Conservation (phyloP, 768 basidiomycete species). For the Suillus bovinus region DNA sequence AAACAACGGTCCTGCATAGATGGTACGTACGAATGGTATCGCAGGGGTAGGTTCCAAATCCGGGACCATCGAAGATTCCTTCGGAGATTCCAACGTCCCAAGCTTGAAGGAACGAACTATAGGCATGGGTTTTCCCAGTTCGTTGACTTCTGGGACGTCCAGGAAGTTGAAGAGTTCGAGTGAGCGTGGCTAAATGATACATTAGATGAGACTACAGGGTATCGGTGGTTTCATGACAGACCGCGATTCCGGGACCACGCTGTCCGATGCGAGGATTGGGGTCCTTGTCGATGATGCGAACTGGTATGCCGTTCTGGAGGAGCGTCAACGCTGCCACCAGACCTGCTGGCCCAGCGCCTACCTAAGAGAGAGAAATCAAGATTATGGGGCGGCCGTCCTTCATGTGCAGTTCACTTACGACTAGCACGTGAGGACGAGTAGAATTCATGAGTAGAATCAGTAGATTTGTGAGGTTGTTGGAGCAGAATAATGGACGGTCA, state of each 20-base stretch:
- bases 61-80: conserved; percentile 19
- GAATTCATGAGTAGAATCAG: background rate
- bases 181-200: conserved; percentile 38
- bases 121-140: conserved; percentile 27
- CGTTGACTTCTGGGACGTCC: conserved; percentile 37
- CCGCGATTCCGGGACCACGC: conserved; percentile 40
- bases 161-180: conserved; percentile 42
- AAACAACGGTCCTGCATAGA: too few relatives aligned
- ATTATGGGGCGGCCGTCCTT: background rate
- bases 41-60: conserved; percentile 20
- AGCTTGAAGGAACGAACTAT: conserved; percentile 35
- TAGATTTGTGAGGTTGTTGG: background rate
- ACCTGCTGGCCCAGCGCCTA: conserved; percentile 49
- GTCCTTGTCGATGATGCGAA: conserved; percentile 13
- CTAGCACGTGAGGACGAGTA: conserved; percentile 6
- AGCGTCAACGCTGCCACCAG: conserved; percentile 44
- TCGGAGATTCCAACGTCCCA: background rate
- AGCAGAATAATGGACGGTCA: background rate
- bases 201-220: background rate
- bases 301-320: conserved; percentile 26
- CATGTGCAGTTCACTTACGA: conserved; percentile 1
- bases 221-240: conserved; percentile 12
- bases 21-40: conserved; percentile 24
- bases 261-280: conserved; percentile 35
- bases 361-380: conserved; percentile 26